Percentiles rank a stretch among this genome's conserved stretches.
Conservation (phyloP, 192 early-diverging fungal species). For the Piromyces sp. region DNA sequence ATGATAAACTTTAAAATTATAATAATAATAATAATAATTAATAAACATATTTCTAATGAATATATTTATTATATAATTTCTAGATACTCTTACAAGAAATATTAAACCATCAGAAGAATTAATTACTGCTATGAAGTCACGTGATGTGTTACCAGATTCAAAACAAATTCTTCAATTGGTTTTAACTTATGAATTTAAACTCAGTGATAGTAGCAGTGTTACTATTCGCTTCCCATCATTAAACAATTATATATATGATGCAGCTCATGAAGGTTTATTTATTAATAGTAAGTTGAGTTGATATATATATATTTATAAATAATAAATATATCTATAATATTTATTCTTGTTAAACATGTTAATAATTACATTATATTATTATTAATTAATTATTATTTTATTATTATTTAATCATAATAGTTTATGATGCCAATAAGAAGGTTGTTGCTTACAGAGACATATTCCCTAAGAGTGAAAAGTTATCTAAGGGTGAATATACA, state of each 20-base stretch:
- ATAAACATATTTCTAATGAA: not conserved
- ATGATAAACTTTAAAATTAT: too few species aligned
- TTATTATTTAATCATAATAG: slow-evolving; percentile 3
- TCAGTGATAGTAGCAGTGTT: slow-evolving; percentile 32
- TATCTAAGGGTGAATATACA: slow-evolving; percentile 67
- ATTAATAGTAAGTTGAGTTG: slow-evolving; percentile 18
- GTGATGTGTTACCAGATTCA: slow-evolving; percentile 58
- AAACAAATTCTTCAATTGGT: slow-evolving; percentile 50
- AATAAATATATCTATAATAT: too few species aligned
- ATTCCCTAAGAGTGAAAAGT: slow-evolving; percentile 47
- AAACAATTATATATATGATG: slow-evolving; percentile 60
- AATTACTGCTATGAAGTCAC: slow-evolving; percentile 48
- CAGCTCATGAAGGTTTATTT: slow-evolving; percentile 44
- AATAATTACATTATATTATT: too few species aligned
- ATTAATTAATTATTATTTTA: too few species aligned
- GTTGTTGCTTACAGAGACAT: slow-evolving; percentile 48
- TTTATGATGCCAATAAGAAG: slow-evolving; percentile 70
- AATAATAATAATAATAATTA: not conserved
- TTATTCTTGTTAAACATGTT: too few species aligned
- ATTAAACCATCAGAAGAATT: slow-evolving; percentile 44
- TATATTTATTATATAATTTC: slow-evolving; percentile 8
- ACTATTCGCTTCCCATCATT: slow-evolving; percentile 39
- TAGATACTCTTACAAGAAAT: slow-evolving; percentile 39
- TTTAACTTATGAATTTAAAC: slow-evolving; percentile 54
- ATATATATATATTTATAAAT: not conserved